phyloP scores from a whole-genome alignment of 2,329 filamentous ascomycete genomes.

The Cytospora leucostoma region DNA sequence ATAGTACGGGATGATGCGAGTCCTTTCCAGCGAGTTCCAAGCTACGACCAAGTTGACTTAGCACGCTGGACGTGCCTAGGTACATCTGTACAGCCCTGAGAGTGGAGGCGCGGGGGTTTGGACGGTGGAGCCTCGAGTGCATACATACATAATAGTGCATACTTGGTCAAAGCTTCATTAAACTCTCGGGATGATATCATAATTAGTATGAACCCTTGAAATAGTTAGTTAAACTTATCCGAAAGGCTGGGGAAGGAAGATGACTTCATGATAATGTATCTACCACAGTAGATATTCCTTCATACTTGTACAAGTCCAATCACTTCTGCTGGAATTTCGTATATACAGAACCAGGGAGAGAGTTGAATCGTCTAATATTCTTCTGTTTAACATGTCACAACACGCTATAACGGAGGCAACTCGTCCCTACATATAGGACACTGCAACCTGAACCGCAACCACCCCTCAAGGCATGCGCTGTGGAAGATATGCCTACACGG shows the following conservation, averaged over 20 bases:
- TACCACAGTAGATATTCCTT: too few relatives aligned
- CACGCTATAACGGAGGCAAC: conserved; percentile 72
- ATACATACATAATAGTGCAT: not conserved
- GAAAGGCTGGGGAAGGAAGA: too few relatives aligned
- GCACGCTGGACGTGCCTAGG: too few relatives aligned
- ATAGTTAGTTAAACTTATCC: too few relatives aligned
- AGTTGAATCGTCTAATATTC: not conserved
- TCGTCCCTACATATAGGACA: conserved; percentile 95
- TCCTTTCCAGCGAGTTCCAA: conserved; percentile 17
- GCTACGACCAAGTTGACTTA: too few relatives aligned
- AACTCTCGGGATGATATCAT: not conserved
- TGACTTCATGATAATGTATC: too few relatives aligned
- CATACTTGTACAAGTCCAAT: too few relatives aligned
- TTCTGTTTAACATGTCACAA: not conserved
- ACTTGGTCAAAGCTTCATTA: not conserved
- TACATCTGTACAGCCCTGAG: not conserved
- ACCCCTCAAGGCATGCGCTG: conserved; percentile 85
- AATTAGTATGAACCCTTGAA: too few relatives aligned
- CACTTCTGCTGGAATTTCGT: too few relatives aligned
- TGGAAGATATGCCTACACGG: conserved; percentile 97
- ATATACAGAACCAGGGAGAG: not conserved
- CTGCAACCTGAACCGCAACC: conserved; percentile 91
- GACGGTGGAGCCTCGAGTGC: not conserved
- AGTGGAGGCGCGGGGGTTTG: not conserved
- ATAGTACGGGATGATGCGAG: not conserved